Evolutionary conservation across 2,329 filamentous ascomycete species (phyloP), one percentile per base, ranked within the genome.

Genomic region (Herpotrichia juniperi): DNA sequence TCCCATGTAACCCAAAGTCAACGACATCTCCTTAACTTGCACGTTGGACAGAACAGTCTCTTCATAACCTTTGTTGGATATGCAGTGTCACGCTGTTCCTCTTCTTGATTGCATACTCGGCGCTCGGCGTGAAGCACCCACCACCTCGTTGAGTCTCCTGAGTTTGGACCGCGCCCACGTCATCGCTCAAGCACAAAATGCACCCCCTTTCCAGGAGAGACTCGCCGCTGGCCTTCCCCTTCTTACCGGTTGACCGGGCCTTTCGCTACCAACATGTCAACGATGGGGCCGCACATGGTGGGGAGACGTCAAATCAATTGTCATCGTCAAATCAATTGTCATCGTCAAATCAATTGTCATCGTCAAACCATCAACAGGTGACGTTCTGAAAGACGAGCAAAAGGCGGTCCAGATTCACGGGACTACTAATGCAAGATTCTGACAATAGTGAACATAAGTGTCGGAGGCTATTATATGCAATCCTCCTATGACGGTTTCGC

Each of bases 91-190:
- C 31, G 11, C 14, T 5, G 14, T 34, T 10, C 31, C 37, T 4
- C 9, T 25, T 40, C 7, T 40, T 7, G 12, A 25, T 3, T 25
- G 21, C 37, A 40, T n/a, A 22, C 19, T n/a, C 37, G 21, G 37
- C 37, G 19, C 21, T 14, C 11, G 37, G 19, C 37, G 37, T 40
- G n/a, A n/a, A 22, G 19, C 21, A 14, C 37, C 14, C 5, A n/a
- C 37, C 19, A n/a, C 37, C 19, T 24, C 21, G 19, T 22, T 14
- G 8, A 40, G 37, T 40, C 37, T 40, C 37, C 37, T 40, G 37
- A 40, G 37, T 40, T 24, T n/a, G 21, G 37, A 40, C 37, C 37
- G 21, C 19, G 37, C 37, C 37, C 37, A 40, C 37, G 37, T 40
- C 37, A 40, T 40, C 37, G n/a, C 19, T 24, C 37, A 3, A 40